Percentiles rank a stretch among this genome's conserved stretches.
Conservation (phyloP, 331 rosid genomes). For the Ulmus americana region DNA sequence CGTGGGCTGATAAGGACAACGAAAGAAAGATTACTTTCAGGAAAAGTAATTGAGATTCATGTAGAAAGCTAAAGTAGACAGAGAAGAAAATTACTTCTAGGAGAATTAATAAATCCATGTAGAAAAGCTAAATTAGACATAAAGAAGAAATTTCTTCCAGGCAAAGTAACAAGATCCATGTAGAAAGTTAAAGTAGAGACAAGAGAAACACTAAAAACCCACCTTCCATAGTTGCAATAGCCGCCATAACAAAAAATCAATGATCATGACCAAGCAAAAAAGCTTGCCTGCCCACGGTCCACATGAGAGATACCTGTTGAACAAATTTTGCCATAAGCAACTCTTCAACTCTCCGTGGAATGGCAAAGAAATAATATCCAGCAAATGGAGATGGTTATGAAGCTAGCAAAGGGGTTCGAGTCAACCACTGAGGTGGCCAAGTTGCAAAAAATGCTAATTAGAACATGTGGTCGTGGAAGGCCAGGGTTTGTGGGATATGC, state of each 20-base stretch:
- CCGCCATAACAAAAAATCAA: slow-evolving; percentile 71
- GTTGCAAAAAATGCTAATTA: no score
- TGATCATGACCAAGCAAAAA: slow-evolving; percentile 80
- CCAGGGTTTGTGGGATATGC: no score
- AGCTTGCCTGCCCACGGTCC: slow-evolving; percentile 91
- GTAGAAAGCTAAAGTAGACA: background rate
- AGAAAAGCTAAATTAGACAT: background rate
- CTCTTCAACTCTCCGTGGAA: background rate
- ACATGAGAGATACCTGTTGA: slow-evolving; percentile 57
- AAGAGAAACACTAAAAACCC: slow-evolving; percentile 7
- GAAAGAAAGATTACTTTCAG: slow-evolving; percentile 1
- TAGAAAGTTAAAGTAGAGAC: background rate
- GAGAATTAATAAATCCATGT: background rate
- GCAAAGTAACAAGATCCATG: background rate
- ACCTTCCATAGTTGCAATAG: slow-evolving; percentile 72
- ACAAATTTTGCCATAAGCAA: slow-evolving; percentile 23
- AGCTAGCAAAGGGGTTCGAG: no score
- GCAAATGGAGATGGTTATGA: no score
- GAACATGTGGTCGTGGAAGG: no score
- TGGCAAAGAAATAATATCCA: no score
- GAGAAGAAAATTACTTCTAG: background rate
- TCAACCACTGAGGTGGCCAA: no score
- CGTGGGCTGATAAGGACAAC: slow-evolving; percentile 44
- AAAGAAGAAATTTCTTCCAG: slow-evolving; percentile 5
- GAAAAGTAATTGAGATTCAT: background rate